A percentile compares a stretch with the other conserved stretches of the same genome.
Evolutionary conservation across 306 rosid genomes (phyloP).

Genomic region (Oemleria cerasiformis): DNA sequence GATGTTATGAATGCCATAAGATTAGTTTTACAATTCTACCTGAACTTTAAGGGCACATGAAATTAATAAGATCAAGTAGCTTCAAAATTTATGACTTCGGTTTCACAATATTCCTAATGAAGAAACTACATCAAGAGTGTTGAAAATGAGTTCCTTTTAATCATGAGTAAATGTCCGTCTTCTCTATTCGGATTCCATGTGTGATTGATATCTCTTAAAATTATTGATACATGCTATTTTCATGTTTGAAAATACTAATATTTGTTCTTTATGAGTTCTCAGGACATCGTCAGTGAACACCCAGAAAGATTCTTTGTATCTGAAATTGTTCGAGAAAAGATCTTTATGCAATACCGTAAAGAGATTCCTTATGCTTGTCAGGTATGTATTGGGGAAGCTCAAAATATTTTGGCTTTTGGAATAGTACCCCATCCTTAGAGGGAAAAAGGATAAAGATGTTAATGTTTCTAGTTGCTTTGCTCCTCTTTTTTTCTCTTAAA

Average conservation of each 20-base stretch:
- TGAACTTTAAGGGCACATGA: background rate
- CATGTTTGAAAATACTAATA: constrained; percentile 19
- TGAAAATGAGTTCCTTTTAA: background rate
- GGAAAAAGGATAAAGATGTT: background rate
- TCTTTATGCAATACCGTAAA: constrained; percentile 84
- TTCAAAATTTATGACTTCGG: background rate
- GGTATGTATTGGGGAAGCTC: constrained; percentile 41
- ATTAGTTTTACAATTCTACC: background rate
- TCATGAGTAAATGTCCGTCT: background rate
- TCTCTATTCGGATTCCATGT: background rate
- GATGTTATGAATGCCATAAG: background rate
- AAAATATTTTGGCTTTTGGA: background rate
- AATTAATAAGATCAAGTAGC: background rate
- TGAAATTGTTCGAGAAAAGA: constrained; percentile 93
- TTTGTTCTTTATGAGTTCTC: constrained; percentile 34
- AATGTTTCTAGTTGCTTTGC: background rate
- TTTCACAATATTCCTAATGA: background rate
- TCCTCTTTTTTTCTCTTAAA: constrained; percentile 9
- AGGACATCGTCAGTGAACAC: constrained; percentile 95
- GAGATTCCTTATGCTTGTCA: constrained; percentile 95
- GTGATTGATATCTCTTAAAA: background rate
- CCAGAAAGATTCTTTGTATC: constrained; percentile 93
- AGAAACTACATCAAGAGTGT: background rate
- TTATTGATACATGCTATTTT: constrained; percentile 2
- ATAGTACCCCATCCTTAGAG: background rate